Base-by-base conservation (phyloP, 139 green algal species). In the Mesostigma viride region DNA sequence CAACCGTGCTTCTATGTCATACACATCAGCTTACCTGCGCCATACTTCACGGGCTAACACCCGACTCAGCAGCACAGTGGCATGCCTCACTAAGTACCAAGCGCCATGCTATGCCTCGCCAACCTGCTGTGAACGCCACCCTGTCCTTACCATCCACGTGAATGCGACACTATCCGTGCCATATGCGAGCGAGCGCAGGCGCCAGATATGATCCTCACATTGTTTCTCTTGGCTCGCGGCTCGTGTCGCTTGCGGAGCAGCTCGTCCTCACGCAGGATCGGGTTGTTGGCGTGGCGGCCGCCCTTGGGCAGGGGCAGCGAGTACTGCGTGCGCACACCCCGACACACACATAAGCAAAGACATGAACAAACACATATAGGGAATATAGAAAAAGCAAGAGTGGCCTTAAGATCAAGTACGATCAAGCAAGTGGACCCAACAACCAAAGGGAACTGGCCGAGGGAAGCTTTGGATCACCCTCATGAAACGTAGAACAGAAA, bases 241-340 rank as follows among this genome's bases (percentile, higher is more conserved):
- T 14, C 40, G 40, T 51, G 40, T 14, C 40, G 40, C 8, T 22
- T 0, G 30, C 64, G 47, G 26, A 24, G 68, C 62, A 95, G 77
- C 62, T 91, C 76, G 71, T 96, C 90, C 77, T 96, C 90, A 0
- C 86, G 72, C 71, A 96, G 81, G 34, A 96, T 88, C 8, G 83
- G 84, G 34, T 90, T 75, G 33, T 58, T 62, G 31, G 79, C 68
- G 1, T 73, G 77, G 3, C 67, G 26, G 57, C 84, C 53, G 65
- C 86, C 88, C 82, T 85, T 88, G 27, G 91, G 91, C 78, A 91
- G 89, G 35, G 91, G 91, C 65, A 97, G 77, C 6, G 87, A 87
- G 77, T 83, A 96, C 47, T 76, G 74, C 0, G n/a, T n/a, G n/a
- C n/a, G n/a, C n/a, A n/a, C n/a, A n/a, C n/a, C n/a, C n/a, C n/a